phyloP scores from a whole-genome alignment of 352 stramenopile species.

The Phytophthora foliorum region DNA sequence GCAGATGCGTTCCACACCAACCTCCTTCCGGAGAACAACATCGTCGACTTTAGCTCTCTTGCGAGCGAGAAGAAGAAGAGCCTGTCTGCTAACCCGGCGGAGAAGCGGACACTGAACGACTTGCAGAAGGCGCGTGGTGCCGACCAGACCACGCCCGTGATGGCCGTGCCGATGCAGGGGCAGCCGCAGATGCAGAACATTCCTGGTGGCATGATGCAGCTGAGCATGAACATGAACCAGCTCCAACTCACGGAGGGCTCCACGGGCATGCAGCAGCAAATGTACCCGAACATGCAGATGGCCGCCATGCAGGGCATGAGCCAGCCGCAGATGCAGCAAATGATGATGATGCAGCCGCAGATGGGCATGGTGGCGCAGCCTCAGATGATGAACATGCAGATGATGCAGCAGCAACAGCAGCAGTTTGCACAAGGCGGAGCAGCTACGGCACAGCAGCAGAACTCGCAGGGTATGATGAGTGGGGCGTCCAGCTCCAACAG shows the following conservation, averaged over 20 bases:
- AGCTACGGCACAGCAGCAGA: constrained; percentile 23
- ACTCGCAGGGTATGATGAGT: constrained; percentile 11
- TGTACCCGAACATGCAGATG: constrained; percentile 54
- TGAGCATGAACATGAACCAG: constrained; percentile 48
- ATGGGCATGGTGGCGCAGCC: constrained; percentile 51
- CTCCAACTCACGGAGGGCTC: constrained; percentile 40
- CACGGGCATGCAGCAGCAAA: constrained; percentile 44
- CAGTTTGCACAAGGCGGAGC: constrained; percentile 28
- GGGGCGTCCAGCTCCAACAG: constrained; percentile 17
- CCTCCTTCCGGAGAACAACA: constrained; percentile 72
- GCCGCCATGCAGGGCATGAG: constrained; percentile 45
- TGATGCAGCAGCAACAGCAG: constrained; percentile 39
- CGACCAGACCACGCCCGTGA: constrained; percentile 50
- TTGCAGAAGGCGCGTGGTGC: constrained; percentile 55
- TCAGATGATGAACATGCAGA: constrained; percentile 45
- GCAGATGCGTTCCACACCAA: constrained; percentile 53
- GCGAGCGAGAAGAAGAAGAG: constrained; percentile 64
- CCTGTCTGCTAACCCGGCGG: constrained; percentile 32
- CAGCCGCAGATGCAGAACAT: constrained; percentile 35
- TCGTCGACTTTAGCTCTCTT: constrained; percentile 68
- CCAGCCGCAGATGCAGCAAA: constrained; percentile 45
- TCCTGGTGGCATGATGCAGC: constrained; percentile 43
- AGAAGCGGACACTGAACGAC: constrained; percentile 68
- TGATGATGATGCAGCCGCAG: constrained; percentile 59
- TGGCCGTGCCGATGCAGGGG: constrained; percentile 49